These are phyloP conservation scores for Cystobasidium onofrii DNA, from an alignment of 768 basidiomycete species.

Conservation along the genomic window DNA sequence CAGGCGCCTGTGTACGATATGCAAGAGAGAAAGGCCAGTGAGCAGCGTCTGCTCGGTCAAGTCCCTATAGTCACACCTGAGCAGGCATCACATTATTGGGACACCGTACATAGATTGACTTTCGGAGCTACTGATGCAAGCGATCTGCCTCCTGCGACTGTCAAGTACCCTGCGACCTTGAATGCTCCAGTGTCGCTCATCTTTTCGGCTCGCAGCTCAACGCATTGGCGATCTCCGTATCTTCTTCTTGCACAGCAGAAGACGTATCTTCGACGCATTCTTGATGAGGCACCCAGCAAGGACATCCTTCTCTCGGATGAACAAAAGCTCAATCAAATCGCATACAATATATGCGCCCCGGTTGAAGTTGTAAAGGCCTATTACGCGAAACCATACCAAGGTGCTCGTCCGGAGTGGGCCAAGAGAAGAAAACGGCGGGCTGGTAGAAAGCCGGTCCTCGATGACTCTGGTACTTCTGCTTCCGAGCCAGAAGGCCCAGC, in stretches of 20 bases:
- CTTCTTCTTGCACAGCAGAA: slow-evolving; percentile 61
- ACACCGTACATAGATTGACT: not conserved
- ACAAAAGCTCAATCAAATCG: slow-evolving; percentile 42
- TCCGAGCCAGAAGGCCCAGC: slow-evolving; percentile 40
- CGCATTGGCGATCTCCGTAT: slow-evolving; percentile 56
- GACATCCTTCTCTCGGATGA: slow-evolving; percentile 51
- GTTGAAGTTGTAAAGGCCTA: slow-evolving; percentile 50
- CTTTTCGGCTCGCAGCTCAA: not conserved
- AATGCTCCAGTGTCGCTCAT: not conserved
- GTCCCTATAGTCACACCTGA: not conserved
- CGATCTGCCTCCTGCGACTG: not conserved
- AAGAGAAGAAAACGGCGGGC: slow-evolving; percentile 4
- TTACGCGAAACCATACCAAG: slow-evolving; percentile 50
- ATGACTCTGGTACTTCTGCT: slow-evolving; percentile 5
- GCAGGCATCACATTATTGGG: slow-evolving; percentile 12
- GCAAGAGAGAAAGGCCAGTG: not conserved
- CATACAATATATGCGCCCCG: slow-evolving; percentile 52
- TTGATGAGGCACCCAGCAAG: slow-evolving; percentile 44
- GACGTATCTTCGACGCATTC: slow-evolving; percentile 56
- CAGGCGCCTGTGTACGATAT: slow-evolving; percentile 14
- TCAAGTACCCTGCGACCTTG: not conserved
- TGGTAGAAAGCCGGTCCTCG: not conserved
- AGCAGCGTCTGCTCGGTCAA: not conserved
- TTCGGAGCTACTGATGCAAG: not conserved
- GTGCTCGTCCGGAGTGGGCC: slow-evolving; percentile 25